These are phyloP conservation scores for Candida nanaspora DNA, from an alignment of 805 yeast genomes.

Conservation along the genomic window DNA sequence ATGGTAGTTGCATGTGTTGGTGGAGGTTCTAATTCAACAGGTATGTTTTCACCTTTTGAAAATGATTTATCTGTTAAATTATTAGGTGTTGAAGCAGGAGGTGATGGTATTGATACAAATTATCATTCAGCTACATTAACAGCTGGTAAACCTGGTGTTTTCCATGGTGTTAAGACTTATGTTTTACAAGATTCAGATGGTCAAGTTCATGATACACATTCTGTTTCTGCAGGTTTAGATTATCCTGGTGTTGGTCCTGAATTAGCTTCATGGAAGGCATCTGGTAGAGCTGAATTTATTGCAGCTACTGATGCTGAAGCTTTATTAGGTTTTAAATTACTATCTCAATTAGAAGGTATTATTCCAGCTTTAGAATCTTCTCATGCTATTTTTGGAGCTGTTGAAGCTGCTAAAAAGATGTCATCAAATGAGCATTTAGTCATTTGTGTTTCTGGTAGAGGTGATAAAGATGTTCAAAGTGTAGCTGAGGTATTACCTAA, in stretches of 20 bases:
- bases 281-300: conserved; percentile 83
- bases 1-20: conserved; percentile 98
- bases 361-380: conserved; percentile 98
- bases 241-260: conserved; percentile 99
- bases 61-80: conserved; percentile 69
- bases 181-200: conserved; percentile 90
- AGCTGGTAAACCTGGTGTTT: conserved; percentile 94
- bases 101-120: conserved; percentile 88
- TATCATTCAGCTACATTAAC: conserved; percentile 91
- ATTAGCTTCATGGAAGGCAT: conserved; percentile 88
- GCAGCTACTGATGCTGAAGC: conserved; percentile 98
- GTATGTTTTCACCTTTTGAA: conserved; percentile 93
- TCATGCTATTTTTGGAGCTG: conserved; percentile 91
- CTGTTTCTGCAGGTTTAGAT: conserved; percentile 97
- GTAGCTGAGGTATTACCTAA: conserved; percentile 91
- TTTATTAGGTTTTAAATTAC: conserved; percentile 76
- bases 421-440: conserved; percentile 72
- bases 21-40: conserved; percentile 96
- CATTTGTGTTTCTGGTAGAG: conserved; percentile 94
- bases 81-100: conserved; percentile 98
- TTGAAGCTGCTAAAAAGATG: conserved; percentile 81
- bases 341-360: conserved; percentile 94
- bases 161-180: conserved; percentile 95
- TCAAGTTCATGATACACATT: conserved; percentile 95
- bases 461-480: conserved; percentile 97